phyloP scores from a whole-genome alignment of 176 grass and related monocot species.

The Rhynchospora breviuscula region DNA sequence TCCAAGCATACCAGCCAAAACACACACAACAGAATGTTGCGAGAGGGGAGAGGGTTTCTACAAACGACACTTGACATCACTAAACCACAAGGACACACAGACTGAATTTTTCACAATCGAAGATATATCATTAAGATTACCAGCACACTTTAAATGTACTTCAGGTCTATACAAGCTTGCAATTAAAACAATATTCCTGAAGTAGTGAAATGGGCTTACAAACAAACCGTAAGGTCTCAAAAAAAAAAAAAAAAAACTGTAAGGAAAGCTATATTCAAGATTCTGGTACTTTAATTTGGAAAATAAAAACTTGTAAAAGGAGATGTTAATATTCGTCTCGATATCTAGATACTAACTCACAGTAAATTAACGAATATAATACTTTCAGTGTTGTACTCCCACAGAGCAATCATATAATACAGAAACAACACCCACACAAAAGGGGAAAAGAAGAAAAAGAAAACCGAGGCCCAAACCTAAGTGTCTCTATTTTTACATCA shows the following conservation, averaged over 20 bases:
- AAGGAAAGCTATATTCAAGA: background rate
- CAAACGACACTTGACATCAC: too few species aligned
- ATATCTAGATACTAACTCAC: background rate
- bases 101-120: background rate
- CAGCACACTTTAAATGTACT: background rate
- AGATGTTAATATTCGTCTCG: background rate
- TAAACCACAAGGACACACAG: too few species aligned
- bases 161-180: background rate
- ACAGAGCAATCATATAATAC: constrained; percentile 12
- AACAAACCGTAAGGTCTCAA: background rate
- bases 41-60: too few species aligned
- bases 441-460: background rate
- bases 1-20: too few species aligned
- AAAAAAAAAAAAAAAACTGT: background rate
- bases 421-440: background rate
- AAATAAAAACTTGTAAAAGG: background rate
- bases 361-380: constrained; percentile 20
- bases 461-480: constrained; percentile 23
- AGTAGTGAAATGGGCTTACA: background rate
- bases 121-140: background rate
- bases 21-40: too few species aligned
- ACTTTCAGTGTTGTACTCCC: constrained; percentile 15
- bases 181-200: too few species aligned
- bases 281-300: background rate
- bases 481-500: constrained; percentile 21